Percentiles rank a stretch among this genome's conserved stretches.
Evolutionary conservation across 768 basidiomycete species (phyloP).

Genomic region (Tubosaeta sp.): DNA sequence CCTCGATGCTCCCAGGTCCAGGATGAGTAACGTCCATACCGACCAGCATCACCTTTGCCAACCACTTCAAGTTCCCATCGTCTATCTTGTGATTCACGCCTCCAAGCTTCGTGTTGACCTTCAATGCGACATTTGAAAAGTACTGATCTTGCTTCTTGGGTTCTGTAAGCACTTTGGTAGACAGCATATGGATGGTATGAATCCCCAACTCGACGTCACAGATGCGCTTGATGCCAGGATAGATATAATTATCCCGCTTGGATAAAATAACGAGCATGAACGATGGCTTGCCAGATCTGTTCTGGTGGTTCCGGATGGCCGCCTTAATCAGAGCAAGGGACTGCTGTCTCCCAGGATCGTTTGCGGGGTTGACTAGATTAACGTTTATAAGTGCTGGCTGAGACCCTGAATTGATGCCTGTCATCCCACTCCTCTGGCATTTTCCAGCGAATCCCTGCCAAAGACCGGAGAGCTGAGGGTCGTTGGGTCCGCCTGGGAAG

Average conservation of each 20-base stretch:
- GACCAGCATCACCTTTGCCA: constrained; percentile 75
- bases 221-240: constrained; percentile 76
- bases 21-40: constrained; percentile 86
- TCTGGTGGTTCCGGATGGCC: constrained; percentile 33
- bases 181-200: constrained; percentile 70
- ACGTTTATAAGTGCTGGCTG: constrained; percentile 37
- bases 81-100: constrained; percentile 79
- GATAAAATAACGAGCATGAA: constrained; percentile 72
- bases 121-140: constrained; percentile 76
- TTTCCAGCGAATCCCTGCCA: constrained; percentile 53
- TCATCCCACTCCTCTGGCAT: constrained; percentile 57
- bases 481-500: constrained; percentile 35
- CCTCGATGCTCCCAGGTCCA: constrained; percentile 57
- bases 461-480: constrained; percentile 33
- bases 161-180: constrained; percentile 54
- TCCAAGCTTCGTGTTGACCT: constrained; percentile 80
- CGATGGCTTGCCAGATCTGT: constrained; percentile 39
- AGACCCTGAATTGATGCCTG: constrained; percentile 46
- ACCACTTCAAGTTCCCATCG: constrained; percentile 53
- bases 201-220: constrained; percentile 72
- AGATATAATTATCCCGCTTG: constrained; percentile 66
- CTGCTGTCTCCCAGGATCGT: constrained; percentile 34
- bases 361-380: not conserved
- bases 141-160: constrained; percentile 69
- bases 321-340: constrained; percentile 42